Conservation (phyloP, 306 rosid genomes). For the Luffa aegyptiaca region DNA sequence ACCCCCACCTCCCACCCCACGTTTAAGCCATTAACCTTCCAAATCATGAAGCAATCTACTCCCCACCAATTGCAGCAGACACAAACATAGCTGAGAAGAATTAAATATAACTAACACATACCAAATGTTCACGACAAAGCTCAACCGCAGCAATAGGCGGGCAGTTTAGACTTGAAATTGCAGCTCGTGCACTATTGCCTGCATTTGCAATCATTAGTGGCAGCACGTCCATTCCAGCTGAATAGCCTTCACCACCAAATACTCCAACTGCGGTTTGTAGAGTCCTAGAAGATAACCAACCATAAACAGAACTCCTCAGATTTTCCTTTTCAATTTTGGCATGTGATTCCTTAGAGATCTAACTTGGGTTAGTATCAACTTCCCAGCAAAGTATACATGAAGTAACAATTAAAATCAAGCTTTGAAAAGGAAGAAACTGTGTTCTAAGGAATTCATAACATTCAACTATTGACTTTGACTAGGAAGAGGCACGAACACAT, state of each 20-base stretch:
- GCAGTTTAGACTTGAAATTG: conserved; percentile 35
- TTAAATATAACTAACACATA: conserved; percentile 9
- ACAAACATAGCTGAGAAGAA: background rate
- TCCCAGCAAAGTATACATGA: background rate
- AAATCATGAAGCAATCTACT: background rate
- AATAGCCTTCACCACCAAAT: conserved; percentile 35
- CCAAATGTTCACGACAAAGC: conserved; percentile 39
- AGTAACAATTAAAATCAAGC: background rate
- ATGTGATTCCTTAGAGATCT: background rate
- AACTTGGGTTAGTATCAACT: background rate
- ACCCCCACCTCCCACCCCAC: background rate
- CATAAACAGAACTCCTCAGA: background rate
- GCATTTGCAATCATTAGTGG: conserved; percentile 40
- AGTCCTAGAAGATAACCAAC: conserved; percentile 21
- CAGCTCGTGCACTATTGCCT: conserved; percentile 20
- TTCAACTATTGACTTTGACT: background rate
- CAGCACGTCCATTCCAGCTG: conserved; percentile 23
- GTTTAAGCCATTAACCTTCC: background rate
- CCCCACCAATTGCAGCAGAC: background rate
- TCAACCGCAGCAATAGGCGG: conserved; percentile 35
- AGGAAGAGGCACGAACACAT: background rate
- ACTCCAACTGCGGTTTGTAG: conserved; percentile 44
- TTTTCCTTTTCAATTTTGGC: conserved; percentile 3
- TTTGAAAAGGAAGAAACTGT: background rate
- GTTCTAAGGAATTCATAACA: background rate